A percentile compares a stretch with the other conserved stretches of the same genome.
phyloP scores from a whole-genome alignment of 1,139 yeast genomes.

The Hyphopichia buzzinii region DNA sequence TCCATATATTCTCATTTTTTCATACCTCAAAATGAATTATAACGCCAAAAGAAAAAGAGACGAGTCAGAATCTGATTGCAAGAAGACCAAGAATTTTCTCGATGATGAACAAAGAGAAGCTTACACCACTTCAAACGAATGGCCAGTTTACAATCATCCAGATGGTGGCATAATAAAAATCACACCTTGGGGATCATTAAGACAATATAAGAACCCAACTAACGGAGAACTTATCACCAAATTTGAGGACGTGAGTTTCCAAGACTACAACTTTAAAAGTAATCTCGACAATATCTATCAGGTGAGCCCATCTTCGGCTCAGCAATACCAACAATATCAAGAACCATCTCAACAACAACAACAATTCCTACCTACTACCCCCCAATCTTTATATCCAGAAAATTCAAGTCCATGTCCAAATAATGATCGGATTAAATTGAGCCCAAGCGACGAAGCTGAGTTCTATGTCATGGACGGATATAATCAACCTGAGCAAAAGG shows the following conservation, averaged over 20 bases:
- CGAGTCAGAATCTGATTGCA: conserved; percentile 18
- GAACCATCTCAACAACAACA: conserved; percentile 22
- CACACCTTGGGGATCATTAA: conserved; percentile 57
- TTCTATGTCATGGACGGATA: conserved; percentile 42
- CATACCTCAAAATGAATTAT: conserved; percentile 1
- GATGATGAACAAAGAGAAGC: conserved; percentile 21
- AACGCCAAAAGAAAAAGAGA: conserved; percentile 24
- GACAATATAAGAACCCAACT: conserved; percentile 32
- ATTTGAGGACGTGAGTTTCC: conserved; percentile 43
- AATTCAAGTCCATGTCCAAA: conserved; percentile 10
- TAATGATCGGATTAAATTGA: conserved; percentile 18
- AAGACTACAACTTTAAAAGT: conserved; percentile 20
- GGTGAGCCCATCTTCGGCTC: conserved; percentile 4
- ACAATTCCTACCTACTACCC: conserved; percentile 15
- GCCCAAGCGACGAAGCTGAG: conserved; percentile 43
- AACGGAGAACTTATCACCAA: conserved; percentile 39
- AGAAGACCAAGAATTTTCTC: conserved; percentile 22
- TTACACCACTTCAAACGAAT: conserved; percentile 39
- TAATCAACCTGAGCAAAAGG: conserved; percentile 10
- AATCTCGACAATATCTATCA: conserved; percentile 12
- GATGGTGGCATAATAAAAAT: conserved; percentile 64
- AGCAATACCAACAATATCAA: conserved; percentile 31
- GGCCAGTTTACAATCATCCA: conserved; percentile 63
- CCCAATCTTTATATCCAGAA: conserved; percentile 10
- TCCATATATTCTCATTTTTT: neutral